Conservation (phyloP, 768 basidiomycete genomes). For the Pleurotus platypus region DNA sequence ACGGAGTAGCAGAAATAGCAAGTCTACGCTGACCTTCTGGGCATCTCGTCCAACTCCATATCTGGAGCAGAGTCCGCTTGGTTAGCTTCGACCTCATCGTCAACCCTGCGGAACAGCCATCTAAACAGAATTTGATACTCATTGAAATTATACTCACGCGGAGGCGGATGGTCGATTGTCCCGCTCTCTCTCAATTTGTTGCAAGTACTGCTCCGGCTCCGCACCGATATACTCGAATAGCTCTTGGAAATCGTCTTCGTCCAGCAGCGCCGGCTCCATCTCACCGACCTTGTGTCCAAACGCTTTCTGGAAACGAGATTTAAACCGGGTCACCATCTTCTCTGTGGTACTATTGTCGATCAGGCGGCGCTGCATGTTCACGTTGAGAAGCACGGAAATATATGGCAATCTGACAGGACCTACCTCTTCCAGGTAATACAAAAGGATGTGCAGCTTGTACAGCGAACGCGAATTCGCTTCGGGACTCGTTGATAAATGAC, state of each 20-base stretch:
- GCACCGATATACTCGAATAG: slow-evolving; percentile 40
- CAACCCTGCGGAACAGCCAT: no score
- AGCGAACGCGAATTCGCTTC: slow-evolving; percentile 33
- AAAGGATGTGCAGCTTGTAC: slow-evolving; percentile 43
- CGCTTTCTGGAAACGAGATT: slow-evolving; percentile 36
- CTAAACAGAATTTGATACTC: no score
- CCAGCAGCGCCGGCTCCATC: slow-evolving; percentile 30
- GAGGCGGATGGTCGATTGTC: background rate
- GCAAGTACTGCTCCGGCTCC: slow-evolving; percentile 19
- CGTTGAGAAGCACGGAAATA: slow-evolving; percentile 1
- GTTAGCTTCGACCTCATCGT: no score
- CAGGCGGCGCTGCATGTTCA: slow-evolving; percentile 48
- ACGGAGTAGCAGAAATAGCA: no score
- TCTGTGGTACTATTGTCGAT: slow-evolving; percentile 49
- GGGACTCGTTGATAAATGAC: slow-evolving; percentile 51
- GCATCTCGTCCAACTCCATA: no score
- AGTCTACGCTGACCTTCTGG: no score
- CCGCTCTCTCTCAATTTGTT: slow-evolving; percentile 2
- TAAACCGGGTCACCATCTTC: slow-evolving; percentile 58
- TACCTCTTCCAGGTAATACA: slow-evolving; percentile 51
- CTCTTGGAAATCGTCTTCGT: slow-evolving; percentile 38
- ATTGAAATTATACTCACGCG: background rate
- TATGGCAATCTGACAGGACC: background rate
- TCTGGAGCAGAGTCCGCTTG: no score
- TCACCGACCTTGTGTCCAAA: slow-evolving; percentile 38